These are phyloP conservation scores for Wickerhamiella bombiphila DNA, from an alignment of 805 yeast species.

Conservation along the genomic window DNA sequence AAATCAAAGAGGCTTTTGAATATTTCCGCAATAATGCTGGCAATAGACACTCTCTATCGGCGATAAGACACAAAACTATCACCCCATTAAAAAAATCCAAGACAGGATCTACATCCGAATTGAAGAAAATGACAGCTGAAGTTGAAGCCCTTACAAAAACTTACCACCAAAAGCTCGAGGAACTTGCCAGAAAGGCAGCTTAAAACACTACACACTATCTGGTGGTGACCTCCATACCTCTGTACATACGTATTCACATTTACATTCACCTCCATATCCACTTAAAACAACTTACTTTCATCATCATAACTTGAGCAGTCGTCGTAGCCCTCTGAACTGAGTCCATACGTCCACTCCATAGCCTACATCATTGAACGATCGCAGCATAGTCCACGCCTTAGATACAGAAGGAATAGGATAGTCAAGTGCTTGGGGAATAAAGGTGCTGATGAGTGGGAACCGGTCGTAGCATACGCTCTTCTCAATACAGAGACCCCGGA, in stretches of 20 bases:
- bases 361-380: slow-evolving; percentile 68
- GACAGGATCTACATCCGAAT: slow-evolving; percentile 31
- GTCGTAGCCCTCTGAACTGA: slow-evolving; percentile 38
- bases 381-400: slow-evolving; percentile 81
- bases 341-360: slow-evolving; percentile 58
- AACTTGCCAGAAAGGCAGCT: slow-evolving; percentile 34
- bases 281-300: slow-evolving; percentile 50
- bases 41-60: slow-evolving; percentile 35
- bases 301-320: slow-evolving; percentile 11
- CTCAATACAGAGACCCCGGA: slow-evolving; percentile 74
- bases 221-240: slow-evolving; percentile 40
- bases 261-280: slow-evolving; percentile 72
- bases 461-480: slow-evolving; percentile 81
- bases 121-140: slow-evolving; percentile 37
- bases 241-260: slow-evolving; percentile 52
- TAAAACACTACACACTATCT: too few relatives aligned
- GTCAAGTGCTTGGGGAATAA: slow-evolving; percentile 82
- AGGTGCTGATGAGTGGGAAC: slow-evolving; percentile 52
- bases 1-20: slow-evolving; percentile 53
- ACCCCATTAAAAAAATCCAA: slow-evolving; percentile 36
- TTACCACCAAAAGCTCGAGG: slow-evolving; percentile 43
- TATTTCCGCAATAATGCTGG: slow-evolving; percentile 38
- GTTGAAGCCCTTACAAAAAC: slow-evolving; percentile 59
- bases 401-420: slow-evolving; percentile 74
- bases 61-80: slow-evolving; percentile 43